phyloP scores from a whole-genome alignment of 1,139 yeast genomes.

The Starmera stellimalicola region DNA sequence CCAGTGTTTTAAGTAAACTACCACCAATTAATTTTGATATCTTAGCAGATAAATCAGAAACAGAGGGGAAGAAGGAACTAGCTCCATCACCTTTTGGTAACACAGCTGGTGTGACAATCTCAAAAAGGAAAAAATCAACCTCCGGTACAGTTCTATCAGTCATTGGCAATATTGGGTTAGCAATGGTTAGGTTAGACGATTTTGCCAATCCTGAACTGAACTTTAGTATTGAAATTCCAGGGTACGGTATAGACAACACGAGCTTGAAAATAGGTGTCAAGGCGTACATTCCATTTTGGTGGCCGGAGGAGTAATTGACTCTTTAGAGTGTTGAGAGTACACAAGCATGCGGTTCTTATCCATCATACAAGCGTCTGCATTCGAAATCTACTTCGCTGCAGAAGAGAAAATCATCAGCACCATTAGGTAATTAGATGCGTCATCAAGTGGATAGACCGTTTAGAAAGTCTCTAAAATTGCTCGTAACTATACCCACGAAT shows the following conservation, averaged over 20 bases:
- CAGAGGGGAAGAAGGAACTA: slow-evolving; percentile 5
- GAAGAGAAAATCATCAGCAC: too few relatives aligned
- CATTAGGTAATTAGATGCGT: too few relatives aligned
- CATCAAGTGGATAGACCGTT: too few relatives aligned
- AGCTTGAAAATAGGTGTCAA: slow-evolving; percentile 29
- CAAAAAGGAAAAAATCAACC: slow-evolving; percentile 26
- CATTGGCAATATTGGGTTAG: slow-evolving; percentile 58
- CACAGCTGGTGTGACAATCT: slow-evolving; percentile 17
- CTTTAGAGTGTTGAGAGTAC: too few relatives aligned
- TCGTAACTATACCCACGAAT: too few relatives aligned
- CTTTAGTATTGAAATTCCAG: slow-evolving; percentile 23
- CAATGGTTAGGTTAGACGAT: slow-evolving; percentile 34
- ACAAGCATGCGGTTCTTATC: too few relatives aligned
- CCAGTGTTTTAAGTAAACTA: slow-evolving; percentile 9
- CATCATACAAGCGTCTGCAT: too few relatives aligned
- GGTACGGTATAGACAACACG: slow-evolving; percentile 11
- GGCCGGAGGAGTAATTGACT: slow-evolving; percentile 47
- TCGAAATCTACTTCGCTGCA: too few relatives aligned
- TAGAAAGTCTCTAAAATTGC: too few relatives aligned
- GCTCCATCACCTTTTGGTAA: slow-evolving; percentile 27
- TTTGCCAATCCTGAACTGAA: slow-evolving; percentile 26
- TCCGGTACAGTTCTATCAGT: slow-evolving; percentile 53
- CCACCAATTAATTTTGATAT: slow-evolving; percentile 12
- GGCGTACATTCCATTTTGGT: slow-evolving; percentile 54
- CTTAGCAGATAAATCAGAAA: slow-evolving; percentile 7